Evolutionary conservation across 495 filamentous ascomycete species (phyloP).

Genomic region (Hypomontagnella submonticulosa): DNA sequence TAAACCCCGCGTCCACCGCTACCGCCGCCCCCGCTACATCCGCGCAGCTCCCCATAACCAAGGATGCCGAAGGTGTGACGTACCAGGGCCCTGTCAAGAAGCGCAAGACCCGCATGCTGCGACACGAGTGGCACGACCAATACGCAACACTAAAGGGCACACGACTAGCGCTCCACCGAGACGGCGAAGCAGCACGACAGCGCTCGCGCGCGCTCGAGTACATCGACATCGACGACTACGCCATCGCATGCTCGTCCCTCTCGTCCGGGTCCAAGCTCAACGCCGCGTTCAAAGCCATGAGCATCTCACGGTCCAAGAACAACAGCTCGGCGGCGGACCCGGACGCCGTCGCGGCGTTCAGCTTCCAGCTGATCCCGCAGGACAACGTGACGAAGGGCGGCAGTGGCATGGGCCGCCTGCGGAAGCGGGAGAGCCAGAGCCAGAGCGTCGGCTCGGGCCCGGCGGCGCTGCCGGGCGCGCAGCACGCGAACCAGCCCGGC

Average conservation of each 20-base stretch:
- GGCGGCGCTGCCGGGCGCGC: slow-evolving; percentile 17
- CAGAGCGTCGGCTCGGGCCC: slow-evolving; percentile 38
- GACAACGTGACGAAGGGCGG: slow-evolving; percentile 59
- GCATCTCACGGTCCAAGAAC: slow-evolving; percentile 68
- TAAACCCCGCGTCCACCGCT: slow-evolving; percentile 28
- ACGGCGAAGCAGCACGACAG: slow-evolving; percentile 63
- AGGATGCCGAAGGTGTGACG: slow-evolving; percentile 61
- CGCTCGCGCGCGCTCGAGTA: slow-evolving; percentile 73
- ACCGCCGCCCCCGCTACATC: slow-evolving; percentile 64
- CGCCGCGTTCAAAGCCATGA: slow-evolving; percentile 87
- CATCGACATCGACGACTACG: slow-evolving; percentile 95
- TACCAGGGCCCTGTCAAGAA: slow-evolving; percentile 94
- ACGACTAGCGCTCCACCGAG: slow-evolving; percentile 81
- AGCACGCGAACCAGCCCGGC: slow-evolving; percentile 4
- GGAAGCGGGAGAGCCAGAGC: slow-evolving; percentile 61
- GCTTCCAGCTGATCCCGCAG: slow-evolving; percentile 90
- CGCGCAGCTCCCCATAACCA: slow-evolving; percentile 66
- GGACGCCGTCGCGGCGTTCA: slow-evolving; percentile 73
- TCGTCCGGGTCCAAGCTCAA: slow-evolving; percentile 80
- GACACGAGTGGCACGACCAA: slow-evolving; percentile 92
- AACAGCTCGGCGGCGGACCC: slow-evolving; percentile 54
- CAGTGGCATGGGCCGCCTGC: slow-evolving; percentile 45
- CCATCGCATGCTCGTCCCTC: slow-evolving; percentile 85
- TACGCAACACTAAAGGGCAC: slow-evolving; percentile 90
- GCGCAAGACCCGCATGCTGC: slow-evolving; percentile 85